phyloP scores from a whole-genome alignment of 768 basidiomycete species.

The Kwoniella botswanensis region DNA sequence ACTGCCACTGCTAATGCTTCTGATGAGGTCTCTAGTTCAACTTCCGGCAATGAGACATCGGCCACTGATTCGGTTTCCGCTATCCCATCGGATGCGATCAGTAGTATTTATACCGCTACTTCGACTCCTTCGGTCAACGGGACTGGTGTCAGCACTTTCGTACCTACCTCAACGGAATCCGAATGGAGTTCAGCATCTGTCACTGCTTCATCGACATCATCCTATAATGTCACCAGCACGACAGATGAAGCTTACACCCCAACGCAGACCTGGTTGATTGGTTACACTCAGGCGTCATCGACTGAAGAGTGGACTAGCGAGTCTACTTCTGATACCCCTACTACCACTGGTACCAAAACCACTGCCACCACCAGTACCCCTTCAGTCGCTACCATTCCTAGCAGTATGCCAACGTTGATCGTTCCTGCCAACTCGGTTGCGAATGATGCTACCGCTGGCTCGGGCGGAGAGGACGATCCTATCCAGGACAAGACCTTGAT shows the following conservation, averaged over 20 bases:
- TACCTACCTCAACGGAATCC: slow-evolving; percentile 18
- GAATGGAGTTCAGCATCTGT: slow-evolving; percentile 14
- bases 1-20: slow-evolving; percentile 2
- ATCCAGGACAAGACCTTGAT: slow-evolving; percentile 49
- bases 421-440: slow-evolving; percentile 54
- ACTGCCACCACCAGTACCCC: slow-evolving; percentile 34
- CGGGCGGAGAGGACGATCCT: slow-evolving; percentile 36
- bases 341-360: slow-evolving; percentile 21
- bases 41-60: neutral
- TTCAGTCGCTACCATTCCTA: slow-evolving; percentile 52
- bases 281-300: slow-evolving; percentile 27
- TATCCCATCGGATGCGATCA: slow-evolving; percentile 7
- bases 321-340: slow-evolving; percentile 4
- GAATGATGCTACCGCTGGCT: slow-evolving; percentile 42
- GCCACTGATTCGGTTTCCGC: slow-evolving; percentile 5
- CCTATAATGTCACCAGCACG: slow-evolving; percentile 14
- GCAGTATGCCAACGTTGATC: slow-evolving; percentile 55
- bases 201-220: slow-evolving; percentile 14
- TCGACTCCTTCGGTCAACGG: slow-evolving; percentile 33
- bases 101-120: slow-evolving; percentile 22
- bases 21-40: neutral
- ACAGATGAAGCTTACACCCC: slow-evolving; percentile 42
- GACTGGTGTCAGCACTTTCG: slow-evolving; percentile 27
- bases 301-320: slow-evolving; percentile 16
- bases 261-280: slow-evolving; percentile 47